Evolutionary conservation across 495 filamentous ascomycete genomes (phyloP), one percentile per base, ranked within the genome.

Genomic region (Neurospora sp.): DNA sequence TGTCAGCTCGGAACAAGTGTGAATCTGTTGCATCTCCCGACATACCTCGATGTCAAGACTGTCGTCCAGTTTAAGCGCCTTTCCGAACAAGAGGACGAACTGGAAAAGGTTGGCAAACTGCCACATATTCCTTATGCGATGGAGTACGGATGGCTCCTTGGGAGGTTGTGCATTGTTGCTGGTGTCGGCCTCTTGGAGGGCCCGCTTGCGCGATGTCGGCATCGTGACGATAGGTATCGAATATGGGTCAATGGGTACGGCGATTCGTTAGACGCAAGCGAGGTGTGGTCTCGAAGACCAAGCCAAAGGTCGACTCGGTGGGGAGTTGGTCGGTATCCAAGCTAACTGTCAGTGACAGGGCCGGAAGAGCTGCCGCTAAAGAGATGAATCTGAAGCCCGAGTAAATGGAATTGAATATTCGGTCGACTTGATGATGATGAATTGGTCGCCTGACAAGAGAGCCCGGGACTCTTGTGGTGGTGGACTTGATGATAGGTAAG

Each of bases 71-170:
- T 95, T 96, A 81, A 96, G 90, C 59, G 91, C 89, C 75, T 90
- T 89, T 38, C 94, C 94, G 82, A 99, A 99, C 70, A 94, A 87
- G 76, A 89, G 89, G 70, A 98, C 91, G 84, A 93, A 99, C 82
- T 99, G 96, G 84, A 91, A 94, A 6, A 99, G 86, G 78, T 93
- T 94, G 68, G 96, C 93, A 81, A 99, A 97, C 81, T 98, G 92
- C 94, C 96, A 98, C 83, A 90, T 91, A 79, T 92, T 96, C 69
- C 95, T 86, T 72, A 99, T 86, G 74, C 86, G 89, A 68, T 90
- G 83, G 31, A 97, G 86, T 71, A 90, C 74, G 5, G 84, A 81
- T 69, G 80, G 75, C 74, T 87, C 78, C 40, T 76, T 72, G 7
- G 77, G 70, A 5, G 68, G 61, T 68, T 77, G 71, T 22, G 70